Evolutionary conservation across 2,329 filamentous ascomycete species (phyloP).

Genomic region (Lachnellula occidentalis): DNA sequence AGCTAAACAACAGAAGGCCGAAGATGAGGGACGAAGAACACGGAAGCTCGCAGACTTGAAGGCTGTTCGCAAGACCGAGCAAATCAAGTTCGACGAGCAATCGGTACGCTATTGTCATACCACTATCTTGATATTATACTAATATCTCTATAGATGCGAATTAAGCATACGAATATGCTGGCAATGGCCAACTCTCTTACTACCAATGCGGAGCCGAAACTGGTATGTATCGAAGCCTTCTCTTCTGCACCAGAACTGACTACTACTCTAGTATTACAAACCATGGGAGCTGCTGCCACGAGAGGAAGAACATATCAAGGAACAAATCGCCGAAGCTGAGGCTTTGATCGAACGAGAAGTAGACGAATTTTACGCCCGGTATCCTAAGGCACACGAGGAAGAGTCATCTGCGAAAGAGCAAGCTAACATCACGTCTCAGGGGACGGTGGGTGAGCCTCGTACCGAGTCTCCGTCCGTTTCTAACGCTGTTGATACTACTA

Average conservation of each 20-base stretch:
- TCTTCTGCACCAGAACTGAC: conserved; percentile 16
- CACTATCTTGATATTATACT: neutral
- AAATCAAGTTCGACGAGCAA: conserved; percentile 69
- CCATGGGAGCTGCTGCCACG: conserved; percentile 69
- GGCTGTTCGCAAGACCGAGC: conserved; percentile 58
- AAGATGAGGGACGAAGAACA: conserved; percentile 62
- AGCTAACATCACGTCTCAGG: conserved; percentile 29
- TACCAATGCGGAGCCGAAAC: conserved; percentile 64
- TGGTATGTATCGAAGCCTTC: conserved; percentile 52
- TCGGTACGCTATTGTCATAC: conserved; percentile 50
- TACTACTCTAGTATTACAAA: conserved; percentile 64
- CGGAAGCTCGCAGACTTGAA: conserved; percentile 60
- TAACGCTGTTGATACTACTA: conserved; percentile 35
- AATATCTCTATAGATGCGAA: conserved; percentile 43
- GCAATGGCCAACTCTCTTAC: conserved; percentile 66
- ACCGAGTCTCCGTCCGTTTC: conserved; percentile 35
- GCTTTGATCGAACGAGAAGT: conserved; percentile 58
- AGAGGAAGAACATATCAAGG: conserved; percentile 65
- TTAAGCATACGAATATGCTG: conserved; percentile 67
- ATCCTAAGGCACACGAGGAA: conserved; percentile 30
- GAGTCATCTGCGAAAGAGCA: conserved; percentile 20
- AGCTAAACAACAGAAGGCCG: conserved; percentile 63
- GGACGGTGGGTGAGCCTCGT: conserved; percentile 41
- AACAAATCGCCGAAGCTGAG: conserved; percentile 64
- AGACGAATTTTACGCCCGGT: conserved; percentile 51